Evolutionary conservation across 768 basidiomycete genomes (phyloP).

Genomic region (Neoboletus brunneissimus): DNA sequence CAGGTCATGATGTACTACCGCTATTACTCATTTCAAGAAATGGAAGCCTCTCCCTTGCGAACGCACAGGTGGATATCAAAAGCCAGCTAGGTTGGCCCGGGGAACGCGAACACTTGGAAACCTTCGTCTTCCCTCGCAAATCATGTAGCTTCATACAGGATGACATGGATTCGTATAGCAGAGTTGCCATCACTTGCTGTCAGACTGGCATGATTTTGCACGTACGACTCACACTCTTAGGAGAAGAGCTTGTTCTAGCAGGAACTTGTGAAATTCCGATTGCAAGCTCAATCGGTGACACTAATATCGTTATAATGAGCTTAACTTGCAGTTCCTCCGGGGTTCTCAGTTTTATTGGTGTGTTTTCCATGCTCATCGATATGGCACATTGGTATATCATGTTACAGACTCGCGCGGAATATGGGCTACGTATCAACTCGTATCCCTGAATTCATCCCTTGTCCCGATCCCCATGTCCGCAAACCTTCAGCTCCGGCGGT

Average conservation of each 20-base stretch:
- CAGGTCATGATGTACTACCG: conserved; percentile 24
- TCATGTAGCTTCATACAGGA: conserved; percentile 30
- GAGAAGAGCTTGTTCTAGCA: conserved; percentile 14
- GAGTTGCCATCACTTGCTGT: conserved; percentile 25
- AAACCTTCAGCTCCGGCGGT: conserved; percentile 22
- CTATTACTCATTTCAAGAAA: conserved; percentile 34
- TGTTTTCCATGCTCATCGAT: conserved; percentile 13
- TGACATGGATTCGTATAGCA: conserved; percentile 1
- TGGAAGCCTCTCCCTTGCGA: conserved; percentile 34
- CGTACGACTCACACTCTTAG: conserved; percentile 21
- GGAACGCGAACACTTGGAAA: conserved; percentile 27
- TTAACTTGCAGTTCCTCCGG: conserved; percentile 43
- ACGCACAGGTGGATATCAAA: conserved; percentile 28
- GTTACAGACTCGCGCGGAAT: conserved; percentile 41
- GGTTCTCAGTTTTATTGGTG: conserved; percentile 49
- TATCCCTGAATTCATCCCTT: conserved; percentile 25
- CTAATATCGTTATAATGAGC: conserved; percentile 1
- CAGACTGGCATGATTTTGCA: conserved; percentile 15
- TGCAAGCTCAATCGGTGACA: background rate
- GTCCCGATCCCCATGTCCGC: conserved; percentile 20
- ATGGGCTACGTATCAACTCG: conserved; percentile 41
- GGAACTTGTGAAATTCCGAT: conserved; percentile 26
- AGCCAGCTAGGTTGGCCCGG: conserved; percentile 26
- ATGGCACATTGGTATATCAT: background rate
- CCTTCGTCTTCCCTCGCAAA: conserved; percentile 29